Base-by-base conservation (phyloP, 2,329 filamentous ascomycete genomes). In the Tricladium varicosporioides region DNA sequence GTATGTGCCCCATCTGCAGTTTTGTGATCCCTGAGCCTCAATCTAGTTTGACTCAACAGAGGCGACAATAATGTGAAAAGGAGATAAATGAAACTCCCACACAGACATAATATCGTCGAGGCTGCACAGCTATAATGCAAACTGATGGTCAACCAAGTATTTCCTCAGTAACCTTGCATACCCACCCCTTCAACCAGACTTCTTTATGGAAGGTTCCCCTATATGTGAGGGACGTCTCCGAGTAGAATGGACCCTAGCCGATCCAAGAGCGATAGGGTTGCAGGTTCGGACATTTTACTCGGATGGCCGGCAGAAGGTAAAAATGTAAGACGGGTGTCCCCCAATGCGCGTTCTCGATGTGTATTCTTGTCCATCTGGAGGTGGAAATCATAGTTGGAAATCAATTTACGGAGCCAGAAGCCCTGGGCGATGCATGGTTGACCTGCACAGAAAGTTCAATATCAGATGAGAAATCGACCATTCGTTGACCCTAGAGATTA, bases 401-500 rank as follows among this genome's bases (percentile, higher is more conserved):
- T 27, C 22, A 27, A 27, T 27, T 27, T 27, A 27, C 22, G 22
- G 22, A 27, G 22, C 22, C 22, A 27, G 7, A 27, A 27, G 22
- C 22, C 22, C 7, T 27, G 22, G 22, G 22, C 22, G 22, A 27
- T 27, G n/a, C n/a, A 13, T 40, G 36, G 36, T 40, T 4, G n/a
- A 11, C 10, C 36, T 13, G 36, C 36, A 40, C n/a, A 42, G 53
- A 47, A 53, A 56, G 46, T 19, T 59, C 48, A 53, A 59, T 42
- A 53, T 50, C 49, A 55, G 22, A 54, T 47, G n/a, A 50, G 52
- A 55, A 22, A 54, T 43, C 13, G 46, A 55, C 32, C 48, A 53
- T 47, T 45, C 42, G 43, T 33, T 36, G 47, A 54, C 31, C 44
- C 51, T 48, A 40, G 50, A 15, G 36, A 31, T 27, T 42, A 45